Percentiles rank a stretch among this genome's conserved stretches.
Conservation (phyloP, 129 eudicot species). For the Smallanthus sonchifolius region DNA sequence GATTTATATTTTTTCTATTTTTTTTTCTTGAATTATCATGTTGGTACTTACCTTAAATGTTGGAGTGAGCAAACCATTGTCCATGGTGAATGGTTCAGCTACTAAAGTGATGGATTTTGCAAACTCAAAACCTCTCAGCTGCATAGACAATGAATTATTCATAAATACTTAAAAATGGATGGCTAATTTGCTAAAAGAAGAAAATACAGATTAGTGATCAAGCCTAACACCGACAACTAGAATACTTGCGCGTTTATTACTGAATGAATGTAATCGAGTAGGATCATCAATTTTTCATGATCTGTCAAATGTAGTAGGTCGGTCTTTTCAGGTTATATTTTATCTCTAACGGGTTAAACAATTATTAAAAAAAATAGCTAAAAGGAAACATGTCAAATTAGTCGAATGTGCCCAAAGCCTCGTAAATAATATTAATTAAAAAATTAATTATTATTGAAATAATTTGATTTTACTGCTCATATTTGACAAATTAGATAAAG, state of each 20-base stretch:
- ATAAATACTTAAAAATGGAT: background rate
- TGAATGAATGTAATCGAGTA: background rate
- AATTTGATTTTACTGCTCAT: background rate
- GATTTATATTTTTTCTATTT: background rate
- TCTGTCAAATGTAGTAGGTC: background rate
- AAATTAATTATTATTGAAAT: background rate
- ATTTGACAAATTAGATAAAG: background rate
- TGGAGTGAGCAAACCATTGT: slow-evolving; percentile 83
- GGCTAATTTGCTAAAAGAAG: background rate
- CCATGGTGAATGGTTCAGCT: slow-evolving; percentile 76
- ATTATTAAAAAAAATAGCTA: background rate
- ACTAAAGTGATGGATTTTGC: slow-evolving; percentile 66
- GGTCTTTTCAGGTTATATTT: background rate
- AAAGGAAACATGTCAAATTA: background rate
- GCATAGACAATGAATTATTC: slow-evolving; percentile 11
- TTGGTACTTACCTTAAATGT: slow-evolving; percentile 55
- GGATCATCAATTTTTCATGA: background rate
- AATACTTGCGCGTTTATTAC: background rate
- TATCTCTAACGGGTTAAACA: background rate
- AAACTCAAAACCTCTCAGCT: slow-evolving; percentile 83
- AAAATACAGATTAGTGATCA: background rate
- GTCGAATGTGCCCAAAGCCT: background rate
- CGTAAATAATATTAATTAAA: background rate
- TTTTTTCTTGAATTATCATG: background rate
- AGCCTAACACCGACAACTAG: background rate